Base-by-base conservation (phyloP, 805 yeast species). In the Candida orba region DNA sequence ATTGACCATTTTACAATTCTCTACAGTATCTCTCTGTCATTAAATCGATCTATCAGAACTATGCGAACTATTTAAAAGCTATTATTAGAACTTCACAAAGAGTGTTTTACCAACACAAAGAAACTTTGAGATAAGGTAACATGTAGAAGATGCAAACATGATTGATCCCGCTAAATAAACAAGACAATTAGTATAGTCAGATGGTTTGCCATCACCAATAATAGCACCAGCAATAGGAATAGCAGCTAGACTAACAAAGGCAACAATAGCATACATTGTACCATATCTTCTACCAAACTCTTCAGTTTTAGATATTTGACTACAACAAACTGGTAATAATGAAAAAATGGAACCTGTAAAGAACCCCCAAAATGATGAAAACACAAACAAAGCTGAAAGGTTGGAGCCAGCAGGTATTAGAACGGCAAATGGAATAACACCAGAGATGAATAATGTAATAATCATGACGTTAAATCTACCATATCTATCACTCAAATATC, bases 401-500 rank as follows among this genome's bases (percentile, higher is more conserved):
- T 41, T 66, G 52, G 34, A 49, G 27, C 64, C 74, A 42, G 57
- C 66, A 37, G 65, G 71, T 15, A 59, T 54, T 65, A 73, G 65
- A 6, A 65, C 60, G 4, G 65, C 60, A 33, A 66, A 55, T 33
- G 67, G 60, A 22, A 65, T 47, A 25, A 60, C 13, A 42, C 64
- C 46, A 17, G 71, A 47, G 18, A 56, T 14, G 1, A 60, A 15
- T 10, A 68, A 48, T 33, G 67, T 62, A 5, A 60, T 40, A n/a
- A 67, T 61, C 66, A 78, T 69, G 38, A 76, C 67, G 54, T 78
- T 79, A 52, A 76, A 76, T 31, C 76, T 65, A 4, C 86, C 86
- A 34, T 51, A 32, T n/a, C 48, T 57, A 46, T 73, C 77, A 40
- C 72, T 64, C 13, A 69, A 37, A 32, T 56, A 52, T 3, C 77